Base-by-base conservation (phyloP, 2,329 filamentous ascomycete species). In the Nakataea oryzae region DNA sequence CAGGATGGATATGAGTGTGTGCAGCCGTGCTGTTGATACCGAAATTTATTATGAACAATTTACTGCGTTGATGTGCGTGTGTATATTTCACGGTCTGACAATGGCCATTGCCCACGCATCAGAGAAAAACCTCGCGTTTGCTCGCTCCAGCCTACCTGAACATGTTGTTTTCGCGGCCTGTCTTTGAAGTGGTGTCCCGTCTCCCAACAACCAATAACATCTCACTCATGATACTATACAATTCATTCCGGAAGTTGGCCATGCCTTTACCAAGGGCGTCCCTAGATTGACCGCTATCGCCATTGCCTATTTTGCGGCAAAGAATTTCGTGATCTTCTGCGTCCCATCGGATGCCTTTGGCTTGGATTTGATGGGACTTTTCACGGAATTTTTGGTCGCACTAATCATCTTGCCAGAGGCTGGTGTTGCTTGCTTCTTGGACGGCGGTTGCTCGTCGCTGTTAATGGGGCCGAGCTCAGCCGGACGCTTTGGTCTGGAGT, bases 301-400 rank as follows among this genome's bases (percentile, higher is more conserved):
- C 21, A 11, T n/a, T 17, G 7, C 41, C 41, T 50, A 50, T 24
- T 50, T 50, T 24, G 41, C 21, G 27, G 70, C 72, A 64, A 79
- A 79, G 65, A 79, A 79, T 63, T 74, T 78, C 0, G 77, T 79
- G 29, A 79, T 79, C 67, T 81, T 82, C 64, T 75, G 76, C 24
- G 71, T 75, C 2, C 75, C 74, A 67, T 65, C 62, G 64, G 60
- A 21, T 21, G 56, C 26, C 32, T 57, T 29, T n/a, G 65, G 60
- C 69, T 73, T 62, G 59, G 7, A 62, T 62, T 62, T 64, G 62
- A 75, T 76, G 6, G 57, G 65, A 5, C 71, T 74, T 61, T 69
- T 76, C 3, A 64, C 69, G 17, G 69, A 69, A 57, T 80, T 81
- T 30, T 70, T 74, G 9, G 74, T 76, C 2, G 77, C 71, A 58